Percentiles rank a stretch among this genome's conserved stretches.
These are phyloP conservation scores for Pythium insidiosum DNA, from an alignment of 352 stramenopile genomes.

Conservation along the genomic window DNA sequence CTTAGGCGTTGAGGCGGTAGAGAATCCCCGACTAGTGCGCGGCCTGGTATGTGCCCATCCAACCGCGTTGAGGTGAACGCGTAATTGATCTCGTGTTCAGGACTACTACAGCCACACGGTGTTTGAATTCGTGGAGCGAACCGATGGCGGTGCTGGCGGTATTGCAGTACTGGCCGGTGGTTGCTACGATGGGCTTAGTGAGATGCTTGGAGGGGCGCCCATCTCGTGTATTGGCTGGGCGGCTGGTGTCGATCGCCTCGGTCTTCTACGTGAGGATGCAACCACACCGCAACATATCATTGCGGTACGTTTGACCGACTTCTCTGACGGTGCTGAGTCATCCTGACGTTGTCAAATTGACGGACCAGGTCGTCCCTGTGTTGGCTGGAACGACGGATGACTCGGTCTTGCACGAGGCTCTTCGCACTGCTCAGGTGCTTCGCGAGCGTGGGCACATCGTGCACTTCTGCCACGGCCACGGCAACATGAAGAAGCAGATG, in stretches of 20 bases:
- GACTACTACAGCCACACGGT: constrained; percentile 89
- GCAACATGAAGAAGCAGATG: constrained; percentile 87
- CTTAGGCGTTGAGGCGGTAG: constrained; percentile 46
- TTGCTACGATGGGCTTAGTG: constrained; percentile 73
- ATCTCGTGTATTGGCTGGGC: constrained; percentile 79
- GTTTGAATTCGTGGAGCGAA: constrained; percentile 78
- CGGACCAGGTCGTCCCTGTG: constrained; percentile 67
- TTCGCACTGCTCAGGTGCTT: constrained; percentile 63
- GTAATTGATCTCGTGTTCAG: too few relatives aligned
- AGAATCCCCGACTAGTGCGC: constrained; percentile 71
- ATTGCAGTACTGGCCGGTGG: constrained; percentile 80
- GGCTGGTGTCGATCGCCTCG: constrained; percentile 73
- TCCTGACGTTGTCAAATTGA: too few relatives aligned
- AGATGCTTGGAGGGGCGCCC: constrained; percentile 49
- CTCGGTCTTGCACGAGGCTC: constrained; percentile 44
- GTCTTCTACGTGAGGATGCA: constrained; percentile 37
- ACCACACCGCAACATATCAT: constrained; percentile 22
- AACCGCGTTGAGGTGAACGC: too few relatives aligned
- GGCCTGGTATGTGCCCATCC: constrained; percentile 52
- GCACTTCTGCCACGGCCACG: constrained; percentile 75
- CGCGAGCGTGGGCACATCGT: constrained; percentile 50
- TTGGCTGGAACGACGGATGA: constrained; percentile 31
- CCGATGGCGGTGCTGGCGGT: constrained; percentile 12
- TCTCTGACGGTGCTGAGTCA: not conserved
- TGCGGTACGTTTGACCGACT: constrained; percentile 22